Percentiles rank a stretch among this genome's conserved stretches.
Conservation (phyloP, 345 rosid species). For the Boechera divaricarpa region DNA sequence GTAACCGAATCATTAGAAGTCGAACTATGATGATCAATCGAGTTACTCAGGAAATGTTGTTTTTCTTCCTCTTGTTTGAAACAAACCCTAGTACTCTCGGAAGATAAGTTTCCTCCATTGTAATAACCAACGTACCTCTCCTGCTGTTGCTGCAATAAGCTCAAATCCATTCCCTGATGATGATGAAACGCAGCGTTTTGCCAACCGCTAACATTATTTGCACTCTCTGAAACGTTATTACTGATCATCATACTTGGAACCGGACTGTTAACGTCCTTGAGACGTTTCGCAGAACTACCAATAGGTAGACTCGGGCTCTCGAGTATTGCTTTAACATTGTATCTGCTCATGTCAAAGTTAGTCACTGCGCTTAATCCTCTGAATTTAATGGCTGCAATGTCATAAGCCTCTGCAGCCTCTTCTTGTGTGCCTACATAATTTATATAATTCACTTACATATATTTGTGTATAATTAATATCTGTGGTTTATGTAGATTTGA, state of each 20-base stretch:
- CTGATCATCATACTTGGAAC: slow-evolving; percentile 29
- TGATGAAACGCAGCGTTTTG: slow-evolving; percentile 57
- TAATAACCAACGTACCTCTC: slow-evolving; percentile 40
- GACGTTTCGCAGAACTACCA: slow-evolving; percentile 75
- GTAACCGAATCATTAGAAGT: slow-evolving; percentile 53
- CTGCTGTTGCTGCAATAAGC: slow-evolving; percentile 53
- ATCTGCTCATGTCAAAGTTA: slow-evolving; percentile 92
- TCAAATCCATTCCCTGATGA: slow-evolving; percentile 43
- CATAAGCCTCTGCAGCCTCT: slow-evolving; percentile 99
- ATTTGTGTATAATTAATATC: neutral
- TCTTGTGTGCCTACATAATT: slow-evolving; percentile 73
- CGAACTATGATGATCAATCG: slow-evolving; percentile 58
- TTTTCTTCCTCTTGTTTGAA: slow-evolving; percentile 73
- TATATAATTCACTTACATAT: neutral
- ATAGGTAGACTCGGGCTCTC: slow-evolving; percentile 81
- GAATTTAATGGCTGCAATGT: slow-evolving; percentile 93
- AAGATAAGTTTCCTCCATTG: slow-evolving; percentile 40
- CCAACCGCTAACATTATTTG: slow-evolving; percentile 41
- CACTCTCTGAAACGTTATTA: slow-evolving; percentile 30
- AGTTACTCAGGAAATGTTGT: slow-evolving; percentile 53
- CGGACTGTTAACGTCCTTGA: slow-evolving; percentile 37
- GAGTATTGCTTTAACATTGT: slow-evolving; percentile 81
- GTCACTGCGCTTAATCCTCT: slow-evolving; percentile 95
- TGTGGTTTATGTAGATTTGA: neutral
- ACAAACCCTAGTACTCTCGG: slow-evolving; percentile 50